Evolutionary conservation across 2,329 filamentous ascomycete species (phyloP), one percentile per base, ranked within the genome.

Genomic region (Sporothrix brunneoviolacea): DNA sequence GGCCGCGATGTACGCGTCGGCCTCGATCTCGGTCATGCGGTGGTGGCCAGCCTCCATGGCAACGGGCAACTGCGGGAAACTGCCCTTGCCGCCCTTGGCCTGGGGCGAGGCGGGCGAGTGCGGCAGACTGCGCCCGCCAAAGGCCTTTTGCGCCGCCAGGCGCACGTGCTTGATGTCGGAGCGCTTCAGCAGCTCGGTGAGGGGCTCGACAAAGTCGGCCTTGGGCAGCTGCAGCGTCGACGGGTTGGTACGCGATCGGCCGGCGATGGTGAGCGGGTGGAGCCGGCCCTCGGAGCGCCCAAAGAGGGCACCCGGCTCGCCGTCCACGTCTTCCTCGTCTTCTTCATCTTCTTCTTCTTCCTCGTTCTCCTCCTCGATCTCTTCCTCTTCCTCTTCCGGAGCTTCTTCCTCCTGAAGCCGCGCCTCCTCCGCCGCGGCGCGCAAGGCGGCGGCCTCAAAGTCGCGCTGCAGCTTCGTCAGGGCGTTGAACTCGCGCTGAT

Each of bases 71-170:
- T 88, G 86, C 15, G 77, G 74, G 28, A 77, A 69, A 28, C 69
- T 76, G 60, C 36, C 36, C 3, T 24, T 24, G 38, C 43, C 69
- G 79, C 60, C 69, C 15, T 42, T 43, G 8, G 74, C 70, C 28
- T 70, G 68, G 0, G 86, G 84, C 3, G 86, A 91, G 1, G 83
- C 77, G 1, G 86, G 82, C 2, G 89, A 94, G 61, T 85, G 76
- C 3, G 91, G 91, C 15, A 97, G 71, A 0, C 83, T 80, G 4
- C 68, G 68, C 0, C 91, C 91, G 38, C 91, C 91, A 63, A 95
- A 91, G 1, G 80, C 75, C 38, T 74, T 77, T 57, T 88, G 80
- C 0, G 91, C 87, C 1, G 85, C 77, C 51, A 84, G 77, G 30
- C 76, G 74, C 28, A 97, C 72, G 62, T 98, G 93, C 51, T 82